These are phyloP conservation scores for Paramecium caudatum DNA, from an alignment of 73 alveolate species.

Conservation along the genomic window DNA sequence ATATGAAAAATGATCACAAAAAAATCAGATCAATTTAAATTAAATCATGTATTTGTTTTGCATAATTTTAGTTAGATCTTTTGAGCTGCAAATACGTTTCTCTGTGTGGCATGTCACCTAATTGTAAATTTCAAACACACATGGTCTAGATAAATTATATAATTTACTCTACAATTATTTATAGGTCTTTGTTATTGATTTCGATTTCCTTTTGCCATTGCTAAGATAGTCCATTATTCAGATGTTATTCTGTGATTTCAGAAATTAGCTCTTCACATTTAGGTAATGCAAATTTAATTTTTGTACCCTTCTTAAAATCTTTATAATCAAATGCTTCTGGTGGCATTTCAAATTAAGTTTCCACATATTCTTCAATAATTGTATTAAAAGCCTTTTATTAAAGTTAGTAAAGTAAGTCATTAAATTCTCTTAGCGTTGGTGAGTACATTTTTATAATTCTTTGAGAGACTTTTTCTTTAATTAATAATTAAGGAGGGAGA, in stretches of 20 bases:
- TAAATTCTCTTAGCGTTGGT: constrained; percentile 40
- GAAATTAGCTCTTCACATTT: not conserved
- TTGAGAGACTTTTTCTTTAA: constrained; percentile 58
- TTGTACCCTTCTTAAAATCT: constrained; percentile 16
- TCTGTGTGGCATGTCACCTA: not conserved
- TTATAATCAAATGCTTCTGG: constrained; percentile 45
- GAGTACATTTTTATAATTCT: not conserved
- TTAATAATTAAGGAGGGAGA: constrained; percentile 1
- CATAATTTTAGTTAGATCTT: not conserved
- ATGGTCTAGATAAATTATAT: not conserved
- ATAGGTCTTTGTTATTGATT: constrained; percentile 20
- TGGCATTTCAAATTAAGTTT: not conserved
- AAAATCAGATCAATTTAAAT: not conserved
- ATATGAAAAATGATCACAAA: not conserved
- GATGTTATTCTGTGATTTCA: constrained; percentile 27
- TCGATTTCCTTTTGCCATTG: not conserved
- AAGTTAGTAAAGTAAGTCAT: not conserved
- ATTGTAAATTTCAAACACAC: not conserved
- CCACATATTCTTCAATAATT: not conserved
- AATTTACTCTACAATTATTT: constrained; percentile 4
- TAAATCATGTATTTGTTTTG: not conserved
- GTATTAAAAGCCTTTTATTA: not conserved
- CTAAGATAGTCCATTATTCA: not conserved
- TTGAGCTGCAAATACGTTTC: not conserved
- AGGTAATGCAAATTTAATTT: not conserved